Evolutionary conservation across 108 stramenopile genomes (phyloP), one percentile per base, ranked within the genome.

Genomic region (Stephanodiscus minutulus): DNA sequence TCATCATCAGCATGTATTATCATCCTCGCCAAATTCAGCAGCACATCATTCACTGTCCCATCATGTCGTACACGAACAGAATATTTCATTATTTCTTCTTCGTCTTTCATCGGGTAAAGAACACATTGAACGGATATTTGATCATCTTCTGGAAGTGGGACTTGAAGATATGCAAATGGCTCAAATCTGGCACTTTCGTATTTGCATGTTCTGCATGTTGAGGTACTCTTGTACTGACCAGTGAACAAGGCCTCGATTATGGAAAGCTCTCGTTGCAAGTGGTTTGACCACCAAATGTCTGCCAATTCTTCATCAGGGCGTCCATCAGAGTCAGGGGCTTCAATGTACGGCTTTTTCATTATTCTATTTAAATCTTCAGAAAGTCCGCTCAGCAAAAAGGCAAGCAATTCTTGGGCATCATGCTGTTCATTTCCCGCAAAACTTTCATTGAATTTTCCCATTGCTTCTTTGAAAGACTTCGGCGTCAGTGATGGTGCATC

Each of bases 351-450:
- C 83, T 99, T 99, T 62, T 91, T 83, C 61, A 87, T 71, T 27
- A 97, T 92, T 46, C 98, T 88, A 62, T 99, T 99, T 69, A 99
- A 85, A 80, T 99, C 99, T 56, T 98, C 97, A 44, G 91, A 89
- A 4, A 99, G 83, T 29, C 97, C 97, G 56, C 82, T 95, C 11
- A 99, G 81, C 44, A 97, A 56, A 64, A 94, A 96, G 3, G 90
- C 82, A 21, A 98, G 85, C 41, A 98, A 77, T 63, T 98, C 98
- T 86, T 99, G 98, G 27, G 96, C 94, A 83, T 99, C 98, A 64
- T 99, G 98, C 76, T 99, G 98, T 64, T 97, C 97, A 64, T 94
- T 96, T 22, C 98, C 98, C 9, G 91, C 76, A 68, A 98, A 99
- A 55, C 91, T 85, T 22, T 92, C 92, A 67, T 94, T 96, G 70